These are phyloP conservation scores for Poteriospumella lacustris DNA, from an alignment of 108 stramenopile species.

Conservation along the genomic window DNA sequence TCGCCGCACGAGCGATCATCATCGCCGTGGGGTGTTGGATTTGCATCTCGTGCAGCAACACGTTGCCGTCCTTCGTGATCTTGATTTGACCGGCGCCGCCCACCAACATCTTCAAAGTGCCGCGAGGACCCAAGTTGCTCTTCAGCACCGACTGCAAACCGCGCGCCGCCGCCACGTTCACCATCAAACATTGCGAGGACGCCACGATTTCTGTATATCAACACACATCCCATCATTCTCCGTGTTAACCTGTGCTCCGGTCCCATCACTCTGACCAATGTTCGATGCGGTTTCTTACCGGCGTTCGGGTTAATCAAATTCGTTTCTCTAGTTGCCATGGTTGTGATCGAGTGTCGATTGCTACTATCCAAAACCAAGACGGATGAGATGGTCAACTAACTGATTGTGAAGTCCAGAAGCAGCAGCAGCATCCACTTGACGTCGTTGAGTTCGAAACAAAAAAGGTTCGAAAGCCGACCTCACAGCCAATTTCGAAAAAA, in stretches of 20 bases:
- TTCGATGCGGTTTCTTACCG: constrained; percentile 3
- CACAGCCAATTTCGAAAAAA: too few species aligned
- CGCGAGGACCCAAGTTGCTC: constrained; percentile 85
- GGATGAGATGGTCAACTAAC: too few species aligned
- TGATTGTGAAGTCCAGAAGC: too few species aligned
- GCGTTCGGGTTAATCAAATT: constrained; percentile 10
- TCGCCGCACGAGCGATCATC: constrained; percentile 95
- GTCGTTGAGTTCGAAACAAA: too few species aligned
- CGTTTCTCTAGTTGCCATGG: constrained; percentile 16
- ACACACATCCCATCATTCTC: too few species aligned
- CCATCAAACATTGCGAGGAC: constrained; percentile 75
- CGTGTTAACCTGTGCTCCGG: too few species aligned
- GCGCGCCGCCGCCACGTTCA: constrained; percentile 88
- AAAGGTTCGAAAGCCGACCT: too few species aligned
- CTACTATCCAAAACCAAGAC: too few species aligned
- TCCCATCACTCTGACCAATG: too few species aligned
- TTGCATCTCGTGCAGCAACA: constrained; percentile 98
- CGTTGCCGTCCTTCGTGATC: constrained; percentile 97
- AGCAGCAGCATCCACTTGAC: too few species aligned
- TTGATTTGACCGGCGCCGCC: constrained; percentile 98
- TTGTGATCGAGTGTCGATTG: too few species aligned
- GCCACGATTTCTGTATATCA: constrained; percentile 89
- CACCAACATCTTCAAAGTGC: constrained; percentile 97
- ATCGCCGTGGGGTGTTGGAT: constrained; percentile 99
- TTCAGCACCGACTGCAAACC: constrained; percentile 86